Conservation (phyloP, 2,329 filamentous ascomycete species). For the Plectosphaerella sp. region DNA sequence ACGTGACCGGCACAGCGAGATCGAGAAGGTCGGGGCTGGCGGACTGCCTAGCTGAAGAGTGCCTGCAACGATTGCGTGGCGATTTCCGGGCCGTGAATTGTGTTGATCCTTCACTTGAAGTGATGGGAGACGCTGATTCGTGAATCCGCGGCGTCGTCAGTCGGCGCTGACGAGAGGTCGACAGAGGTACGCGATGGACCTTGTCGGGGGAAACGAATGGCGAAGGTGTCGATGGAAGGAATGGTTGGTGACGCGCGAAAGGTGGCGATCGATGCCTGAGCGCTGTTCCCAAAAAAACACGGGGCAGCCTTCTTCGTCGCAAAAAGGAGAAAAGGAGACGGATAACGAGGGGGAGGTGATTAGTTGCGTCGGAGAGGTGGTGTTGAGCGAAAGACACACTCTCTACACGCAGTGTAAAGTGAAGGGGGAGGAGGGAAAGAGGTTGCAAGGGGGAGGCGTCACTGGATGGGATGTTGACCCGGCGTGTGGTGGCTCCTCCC, state of each 20-base stretch:
- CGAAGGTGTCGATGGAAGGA: too few relatives aligned
- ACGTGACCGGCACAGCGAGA: not conserved
- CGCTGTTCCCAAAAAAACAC: not conserved
- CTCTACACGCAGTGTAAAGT: not conserved
- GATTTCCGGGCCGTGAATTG: not conserved
- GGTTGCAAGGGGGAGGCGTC: slow-evolving; percentile 20
- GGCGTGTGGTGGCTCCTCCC: not conserved
- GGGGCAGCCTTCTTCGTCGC: not conserved
- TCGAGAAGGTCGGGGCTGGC: not conserved
- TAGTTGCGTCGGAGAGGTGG: slow-evolving; percentile 7
- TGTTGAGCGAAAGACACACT: slow-evolving; percentile 2
- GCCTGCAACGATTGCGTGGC: too few relatives aligned
- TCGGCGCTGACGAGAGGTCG: not conserved
- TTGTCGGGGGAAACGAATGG: too few relatives aligned
- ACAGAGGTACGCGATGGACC: not conserved
- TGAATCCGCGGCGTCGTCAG: too few relatives aligned
- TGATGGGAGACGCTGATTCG: too few relatives aligned
- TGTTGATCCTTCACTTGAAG: not conserved
- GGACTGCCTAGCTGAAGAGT: not conserved
- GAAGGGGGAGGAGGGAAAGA: slow-evolving; percentile 15
- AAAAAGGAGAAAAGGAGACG: slow-evolving; percentile 3
- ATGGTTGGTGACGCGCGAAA: too few relatives aligned
- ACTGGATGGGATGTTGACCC: slow-evolving; percentile 15
- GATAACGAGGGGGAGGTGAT: slow-evolving; percentile 8
- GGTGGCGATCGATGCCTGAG: too few relatives aligned